phyloP scores from a whole-genome alignment of 1,139 yeast genomes.

The Nematodospora anomalae region DNA sequence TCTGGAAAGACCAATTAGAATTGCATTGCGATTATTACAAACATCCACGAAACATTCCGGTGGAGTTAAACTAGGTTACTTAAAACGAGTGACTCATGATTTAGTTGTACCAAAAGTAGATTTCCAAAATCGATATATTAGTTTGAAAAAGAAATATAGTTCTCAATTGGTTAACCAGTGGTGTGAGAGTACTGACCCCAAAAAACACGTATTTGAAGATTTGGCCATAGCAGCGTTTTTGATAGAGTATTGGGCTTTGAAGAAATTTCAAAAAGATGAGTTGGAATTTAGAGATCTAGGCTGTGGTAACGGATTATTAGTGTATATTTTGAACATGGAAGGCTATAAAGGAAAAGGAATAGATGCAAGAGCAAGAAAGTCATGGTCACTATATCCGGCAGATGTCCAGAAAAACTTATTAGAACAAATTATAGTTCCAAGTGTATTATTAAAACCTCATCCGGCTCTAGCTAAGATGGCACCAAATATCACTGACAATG shows the following conservation, averaged over 20 bases:
- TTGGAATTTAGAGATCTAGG: conserved; percentile 88
- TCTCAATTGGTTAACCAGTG: conserved; percentile 74
- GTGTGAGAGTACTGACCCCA: conserved; percentile 93
- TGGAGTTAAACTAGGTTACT: conserved; percentile 83
- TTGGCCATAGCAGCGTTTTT: conserved; percentile 93
- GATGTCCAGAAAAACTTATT: conserved; percentile 55
- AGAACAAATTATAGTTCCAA: conserved; percentile 82
- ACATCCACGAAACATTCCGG: conserved; percentile 82
- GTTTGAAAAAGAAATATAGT: conserved; percentile 80
- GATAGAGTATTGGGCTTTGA: conserved; percentile 79
- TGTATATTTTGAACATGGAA: conserved; percentile 70
- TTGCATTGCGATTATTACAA: conserved; percentile 74
- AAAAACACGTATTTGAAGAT: conserved; percentile 95
- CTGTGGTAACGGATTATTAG: conserved; percentile 92
- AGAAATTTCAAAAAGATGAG: conserved; percentile 42
- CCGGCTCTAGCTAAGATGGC: conserved; percentile 55
- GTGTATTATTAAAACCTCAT: conserved; percentile 65
- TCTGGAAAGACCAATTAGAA: conserved; percentile 68
- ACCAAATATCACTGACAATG: conserved; percentile 60
- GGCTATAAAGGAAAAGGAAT: conserved; percentile 84
- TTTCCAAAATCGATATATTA: conserved; percentile 81
- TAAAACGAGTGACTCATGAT: conserved; percentile 87
- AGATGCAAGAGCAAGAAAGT: conserved; percentile 86
- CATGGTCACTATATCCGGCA: conserved; percentile 76
- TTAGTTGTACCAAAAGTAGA: conserved; percentile 76